Percentiles rank a stretch among this genome's conserved stretches.
Evolutionary conservation across 1,139 yeast species (phyloP).

Genomic region (Magnusiomyces tetraspermus): DNA sequence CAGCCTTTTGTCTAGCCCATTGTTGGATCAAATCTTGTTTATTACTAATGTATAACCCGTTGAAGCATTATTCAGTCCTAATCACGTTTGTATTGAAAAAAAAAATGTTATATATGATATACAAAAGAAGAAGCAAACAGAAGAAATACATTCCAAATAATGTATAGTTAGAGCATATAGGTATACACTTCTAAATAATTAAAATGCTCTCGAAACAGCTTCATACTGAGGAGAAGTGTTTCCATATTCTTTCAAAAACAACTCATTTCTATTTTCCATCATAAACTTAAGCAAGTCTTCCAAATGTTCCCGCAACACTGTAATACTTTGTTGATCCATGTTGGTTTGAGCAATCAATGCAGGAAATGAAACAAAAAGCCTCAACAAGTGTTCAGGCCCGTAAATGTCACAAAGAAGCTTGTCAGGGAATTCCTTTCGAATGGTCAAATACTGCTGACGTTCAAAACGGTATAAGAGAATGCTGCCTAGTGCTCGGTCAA

Average conservation of each 20-base stretch:
- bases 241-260: constrained; percentile 41
- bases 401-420: constrained; percentile 43
- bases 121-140: too few relatives aligned
- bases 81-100: too few relatives aligned
- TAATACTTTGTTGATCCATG: constrained; percentile 72
- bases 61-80: too few relatives aligned
- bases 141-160: too few relatives aligned
- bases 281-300: constrained; percentile 45
- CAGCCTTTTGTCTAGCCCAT: too few relatives aligned
- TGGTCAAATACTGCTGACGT: constrained; percentile 64
- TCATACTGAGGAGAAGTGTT: constrained; percentile 60
- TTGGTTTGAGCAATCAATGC: constrained; percentile 67
- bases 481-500: constrained; percentile 64
- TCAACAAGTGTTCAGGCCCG: constrained; percentile 67
- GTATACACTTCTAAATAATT: too few relatives aligned
- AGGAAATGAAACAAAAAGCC: constrained; percentile 70
- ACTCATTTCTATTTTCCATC: constrained; percentile 38
- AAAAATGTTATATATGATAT: too few relatives aligned
- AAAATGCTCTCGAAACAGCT: constrained; percentile 30
- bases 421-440: constrained; percentile 36
- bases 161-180: too few relatives aligned
- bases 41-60: too few relatives aligned
- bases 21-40: too few relatives aligned
- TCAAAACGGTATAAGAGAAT: constrained; percentile 75
- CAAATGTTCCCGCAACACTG: constrained; percentile 44